These are phyloP conservation scores for Blastocystis sp. DNA, from an alignment of 352 stramenopile species.

Conservation along the genomic window DNA sequence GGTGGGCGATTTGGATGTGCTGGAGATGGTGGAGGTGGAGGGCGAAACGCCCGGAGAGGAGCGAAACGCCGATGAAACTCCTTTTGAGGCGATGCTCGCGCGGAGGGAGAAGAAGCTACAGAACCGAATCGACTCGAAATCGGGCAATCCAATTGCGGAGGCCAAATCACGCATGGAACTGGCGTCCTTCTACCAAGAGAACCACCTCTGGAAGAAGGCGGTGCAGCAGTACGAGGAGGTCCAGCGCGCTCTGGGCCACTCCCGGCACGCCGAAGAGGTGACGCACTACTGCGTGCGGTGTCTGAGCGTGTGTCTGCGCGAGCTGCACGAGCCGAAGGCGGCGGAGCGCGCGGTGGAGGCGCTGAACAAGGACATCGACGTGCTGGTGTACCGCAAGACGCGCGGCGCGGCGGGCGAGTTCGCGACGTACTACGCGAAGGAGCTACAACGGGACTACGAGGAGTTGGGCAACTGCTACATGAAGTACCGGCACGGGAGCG, in stretches of 20 bases:
- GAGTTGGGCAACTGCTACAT: slow-evolving; percentile 54
- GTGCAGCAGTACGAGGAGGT: neutral
- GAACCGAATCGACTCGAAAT: neutral
- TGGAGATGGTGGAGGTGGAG: slow-evolving; percentile 9
- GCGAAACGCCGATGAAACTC: neutral
- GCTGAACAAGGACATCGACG: slow-evolving; percentile 64
- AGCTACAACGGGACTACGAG: slow-evolving; percentile 28
- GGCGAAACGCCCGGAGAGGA: slow-evolving; percentile 2
- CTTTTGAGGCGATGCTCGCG: neutral
- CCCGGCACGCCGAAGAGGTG: neutral
- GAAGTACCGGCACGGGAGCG: neutral
- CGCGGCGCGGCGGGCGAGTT: neutral
- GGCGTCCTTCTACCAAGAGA: slow-evolving; percentile 28
- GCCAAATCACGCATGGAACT: slow-evolving; percentile 35
- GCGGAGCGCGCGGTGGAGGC: slow-evolving; percentile 6
- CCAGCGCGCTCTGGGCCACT: neutral
- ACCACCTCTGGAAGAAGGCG: neutral
- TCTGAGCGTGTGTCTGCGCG: slow-evolving; percentile 36
- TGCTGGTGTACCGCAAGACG: slow-evolving; percentile 22
- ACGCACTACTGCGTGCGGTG: neutral
- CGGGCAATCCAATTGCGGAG: neutral
- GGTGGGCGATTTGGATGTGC: neutral
- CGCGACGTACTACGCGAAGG: slow-evolving; percentile 25
- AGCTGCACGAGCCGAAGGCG: slow-evolving; percentile 2
- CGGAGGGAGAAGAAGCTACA: slow-evolving; percentile 1